These are phyloP conservation scores for Caloboletus inedulis DNA, from an alignment of 1,284 basidiomycete species.

Conservation along the genomic window DNA sequence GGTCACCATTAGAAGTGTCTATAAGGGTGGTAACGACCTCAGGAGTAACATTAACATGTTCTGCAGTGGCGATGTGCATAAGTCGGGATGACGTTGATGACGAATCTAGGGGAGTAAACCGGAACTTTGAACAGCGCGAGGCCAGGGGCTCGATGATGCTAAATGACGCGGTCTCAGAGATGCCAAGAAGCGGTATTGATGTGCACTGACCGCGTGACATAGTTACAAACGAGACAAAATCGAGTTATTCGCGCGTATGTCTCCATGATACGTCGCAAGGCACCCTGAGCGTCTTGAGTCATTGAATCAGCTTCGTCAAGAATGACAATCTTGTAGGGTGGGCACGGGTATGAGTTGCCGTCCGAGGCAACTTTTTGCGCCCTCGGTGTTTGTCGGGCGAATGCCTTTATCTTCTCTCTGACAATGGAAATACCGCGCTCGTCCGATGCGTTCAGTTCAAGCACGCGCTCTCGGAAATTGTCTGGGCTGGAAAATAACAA, in stretches of 20 bases:
- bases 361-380: slow-evolving; percentile 73
- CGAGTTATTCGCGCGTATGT: slow-evolving; percentile 94
- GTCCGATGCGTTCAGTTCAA: slow-evolving; percentile 99
- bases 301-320: slow-evolving; percentile 99
- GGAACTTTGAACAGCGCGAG: slow-evolving; percentile 99
- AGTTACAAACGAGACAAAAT: slow-evolving; percentile 99
- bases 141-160: slow-evolving; percentile 99
- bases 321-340: slow-evolving; percentile 99
- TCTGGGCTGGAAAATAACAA: slow-evolving; percentile 68
- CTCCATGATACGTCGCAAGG: slow-evolving; percentile 97
- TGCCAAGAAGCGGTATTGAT: neutral
- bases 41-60: slow-evolving; percentile 49
- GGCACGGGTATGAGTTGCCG: slow-evolving; percentile 88
- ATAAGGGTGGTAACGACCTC: slow-evolving; percentile 73
- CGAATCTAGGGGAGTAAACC: slow-evolving; percentile 90
- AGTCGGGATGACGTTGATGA: slow-evolving; percentile 76
- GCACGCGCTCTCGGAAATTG: slow-evolving; percentile 88
- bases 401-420: slow-evolving; percentile 98
- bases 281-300: slow-evolving; percentile 99
- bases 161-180: slow-evolving; percentile 13
- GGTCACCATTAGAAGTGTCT: slow-evolving; percentile 83
- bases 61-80: slow-evolving; percentile 71
- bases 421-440: slow-evolving; percentile 97
- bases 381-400: slow-evolving; percentile 92
- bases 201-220: slow-evolving; percentile 83